Conservation (phyloP, 805 yeast species). For the Cyberlindnera xylosilytica region DNA sequence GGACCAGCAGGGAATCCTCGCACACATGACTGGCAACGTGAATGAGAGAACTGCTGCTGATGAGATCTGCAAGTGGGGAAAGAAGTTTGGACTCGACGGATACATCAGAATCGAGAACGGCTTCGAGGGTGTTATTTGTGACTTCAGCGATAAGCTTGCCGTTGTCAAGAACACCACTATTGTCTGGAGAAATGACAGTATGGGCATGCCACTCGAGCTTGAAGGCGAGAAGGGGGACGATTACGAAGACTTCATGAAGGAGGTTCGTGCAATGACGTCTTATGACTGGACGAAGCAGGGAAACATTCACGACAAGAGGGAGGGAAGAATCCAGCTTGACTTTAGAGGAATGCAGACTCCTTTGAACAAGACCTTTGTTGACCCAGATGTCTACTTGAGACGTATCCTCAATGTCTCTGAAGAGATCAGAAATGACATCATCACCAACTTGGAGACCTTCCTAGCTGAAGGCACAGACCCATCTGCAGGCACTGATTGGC, state of each 20-base stretch:
- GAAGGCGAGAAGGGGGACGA: slow-evolving; percentile 8
- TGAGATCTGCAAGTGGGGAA: slow-evolving; percentile 50
- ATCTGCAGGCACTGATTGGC: slow-evolving; percentile 51
- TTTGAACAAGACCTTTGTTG: slow-evolving; percentile 45
- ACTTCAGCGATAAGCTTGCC: slow-evolving; percentile 46
- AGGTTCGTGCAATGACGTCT: slow-evolving; percentile 30
- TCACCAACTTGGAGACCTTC: slow-evolving; percentile 32
- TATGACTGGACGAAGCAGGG: slow-evolving; percentile 49
- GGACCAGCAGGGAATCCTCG: slow-evolving; percentile 51
- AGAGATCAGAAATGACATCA: slow-evolving; percentile 34
- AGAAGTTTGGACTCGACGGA: slow-evolving; percentile 54
- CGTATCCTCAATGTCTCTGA: slow-evolving; percentile 36
- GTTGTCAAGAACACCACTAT: slow-evolving; percentile 45
- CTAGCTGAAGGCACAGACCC: slow-evolving; percentile 37
- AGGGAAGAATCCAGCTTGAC: slow-evolving; percentile 47
- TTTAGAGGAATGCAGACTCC: slow-evolving; percentile 52
- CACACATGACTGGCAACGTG: slow-evolving; percentile 33
- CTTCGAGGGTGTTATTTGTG: slow-evolving; percentile 59
- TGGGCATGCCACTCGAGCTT: slow-evolving; percentile 20
- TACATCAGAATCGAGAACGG: slow-evolving; percentile 57
- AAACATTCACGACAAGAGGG: slow-evolving; percentile 43
- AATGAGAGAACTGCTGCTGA: slow-evolving; percentile 46
- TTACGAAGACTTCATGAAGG: slow-evolving; percentile 18
- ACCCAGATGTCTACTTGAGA: slow-evolving; percentile 45
- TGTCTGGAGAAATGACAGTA: slow-evolving; percentile 32